Percentiles rank a stretch among this genome's conserved stretches.
Conservation (phyloP, 2,329 filamentous ascomycete genomes). For the Cladorrhinum sp. region DNA sequence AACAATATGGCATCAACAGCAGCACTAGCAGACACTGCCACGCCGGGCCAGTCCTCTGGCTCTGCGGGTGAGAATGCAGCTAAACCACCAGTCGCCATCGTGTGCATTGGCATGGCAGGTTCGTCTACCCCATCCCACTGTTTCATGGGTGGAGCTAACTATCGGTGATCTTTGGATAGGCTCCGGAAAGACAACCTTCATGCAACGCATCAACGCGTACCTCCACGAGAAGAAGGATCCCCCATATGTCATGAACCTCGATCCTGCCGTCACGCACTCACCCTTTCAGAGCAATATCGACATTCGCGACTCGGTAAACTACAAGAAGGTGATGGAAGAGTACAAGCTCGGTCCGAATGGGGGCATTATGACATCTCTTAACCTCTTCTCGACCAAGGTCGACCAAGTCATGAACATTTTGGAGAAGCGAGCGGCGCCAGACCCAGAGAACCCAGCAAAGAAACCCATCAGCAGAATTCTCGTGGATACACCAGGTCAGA, state of each 20-base stretch:
- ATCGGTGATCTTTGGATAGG: conserved; percentile 45
- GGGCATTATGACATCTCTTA: conserved; percentile 90
- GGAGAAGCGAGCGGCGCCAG: conserved; percentile 77
- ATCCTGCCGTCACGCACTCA: conserved; percentile 88
- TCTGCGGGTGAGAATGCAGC: conserved; percentile 4
- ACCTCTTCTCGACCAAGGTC: conserved; percentile 96
- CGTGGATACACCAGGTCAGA: conserved; percentile 94
- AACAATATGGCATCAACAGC: conserved; percentile 19
- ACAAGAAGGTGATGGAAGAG: conserved; percentile 99
- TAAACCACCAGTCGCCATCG: conserved; percentile 68
- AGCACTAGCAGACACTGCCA: conserved; percentile 26
- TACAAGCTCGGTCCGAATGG: conserved; percentile 97
- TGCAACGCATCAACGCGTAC: conserved; percentile 95
- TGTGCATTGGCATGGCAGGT: conserved; percentile 97
- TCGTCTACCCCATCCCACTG: conserved; percentile 29
- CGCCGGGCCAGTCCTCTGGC: conserved; percentile 74
- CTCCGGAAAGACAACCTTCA: conserved; percentile 99
- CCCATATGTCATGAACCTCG: conserved; percentile 95
- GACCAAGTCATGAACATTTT: conserved; percentile 88
- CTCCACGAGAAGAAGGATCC: conserved; percentile 76
- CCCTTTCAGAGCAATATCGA: conserved; percentile 98
- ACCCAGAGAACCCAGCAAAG: conserved; percentile 56
- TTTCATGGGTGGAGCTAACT: conserved; percentile 1
- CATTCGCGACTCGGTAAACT: conserved; percentile 97
- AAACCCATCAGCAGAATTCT: conserved; percentile 77